These are phyloP conservation scores for Monosporascus sp. DNA, from an alignment of 2,329 filamentous ascomycete genomes.

Conservation along the genomic window DNA sequence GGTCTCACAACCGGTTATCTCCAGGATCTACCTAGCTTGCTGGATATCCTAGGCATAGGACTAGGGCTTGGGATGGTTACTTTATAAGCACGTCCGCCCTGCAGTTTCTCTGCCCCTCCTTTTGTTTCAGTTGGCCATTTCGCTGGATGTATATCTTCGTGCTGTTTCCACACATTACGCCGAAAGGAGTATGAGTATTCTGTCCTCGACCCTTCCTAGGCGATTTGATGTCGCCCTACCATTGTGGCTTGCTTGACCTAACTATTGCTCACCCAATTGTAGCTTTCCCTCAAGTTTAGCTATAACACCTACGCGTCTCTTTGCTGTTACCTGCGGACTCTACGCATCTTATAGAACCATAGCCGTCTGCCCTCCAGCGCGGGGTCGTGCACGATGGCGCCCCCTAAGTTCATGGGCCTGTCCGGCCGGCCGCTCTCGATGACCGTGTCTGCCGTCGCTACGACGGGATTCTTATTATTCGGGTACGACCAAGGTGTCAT, in stretches of 20 bases:
- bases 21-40: too few species aligned
- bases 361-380: background rate
- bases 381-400: slow-evolving; percentile 36
- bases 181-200: too few species aligned
- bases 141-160: background rate
- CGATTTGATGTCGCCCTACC: too few species aligned
- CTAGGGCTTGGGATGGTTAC: background rate
- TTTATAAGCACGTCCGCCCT: background rate
- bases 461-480: slow-evolving; percentile 56
- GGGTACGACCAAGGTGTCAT: slow-evolving; percentile 52
- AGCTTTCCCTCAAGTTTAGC: too few species aligned
- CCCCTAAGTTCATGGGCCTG: slow-evolving; percentile 52
- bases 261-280: too few species aligned
- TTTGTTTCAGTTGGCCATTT: background rate
- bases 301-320: too few species aligned
- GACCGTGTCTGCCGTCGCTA: slow-evolving; percentile 56
- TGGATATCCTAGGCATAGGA: too few species aligned
- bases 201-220: too few species aligned
- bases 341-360: too few species aligned
- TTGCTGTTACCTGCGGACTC: too few species aligned
- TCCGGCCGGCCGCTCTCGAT: slow-evolving; percentile 51
- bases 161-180: too few species aligned
- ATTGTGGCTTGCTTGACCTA: too few species aligned
- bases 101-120: background rate
- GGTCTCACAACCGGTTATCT: background rate